Evolutionary conservation across 164 flowering plant species (phyloP).

Genomic region (Annona squamosa): DNA sequence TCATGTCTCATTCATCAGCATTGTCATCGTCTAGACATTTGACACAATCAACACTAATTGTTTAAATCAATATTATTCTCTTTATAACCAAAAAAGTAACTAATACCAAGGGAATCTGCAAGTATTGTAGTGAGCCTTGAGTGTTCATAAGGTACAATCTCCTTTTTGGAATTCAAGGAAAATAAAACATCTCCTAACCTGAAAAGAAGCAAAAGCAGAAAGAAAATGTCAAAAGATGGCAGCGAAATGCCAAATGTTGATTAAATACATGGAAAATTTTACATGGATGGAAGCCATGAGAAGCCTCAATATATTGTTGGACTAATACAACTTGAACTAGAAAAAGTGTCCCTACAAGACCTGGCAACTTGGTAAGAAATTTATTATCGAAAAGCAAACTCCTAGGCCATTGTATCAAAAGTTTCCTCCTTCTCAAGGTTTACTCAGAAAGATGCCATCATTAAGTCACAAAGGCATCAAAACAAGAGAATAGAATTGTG

Average conservation of each 20-base stretch:
- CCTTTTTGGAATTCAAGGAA: slow-evolving; percentile 79
- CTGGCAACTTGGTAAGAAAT: background rate
- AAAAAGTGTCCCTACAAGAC: background rate
- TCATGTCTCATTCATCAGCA: background rate
- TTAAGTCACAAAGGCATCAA: too few species aligned
- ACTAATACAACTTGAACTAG: background rate
- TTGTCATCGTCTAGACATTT: background rate
- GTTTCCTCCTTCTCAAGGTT: background rate
- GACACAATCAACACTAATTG: background rate
- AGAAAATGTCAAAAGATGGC: slow-evolving; percentile 1
- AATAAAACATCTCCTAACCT: slow-evolving; percentile 94
- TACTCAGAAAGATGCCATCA: background rate
- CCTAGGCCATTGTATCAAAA: background rate
- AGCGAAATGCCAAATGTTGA: background rate
- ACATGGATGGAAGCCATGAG: background rate
- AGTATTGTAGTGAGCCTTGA: slow-evolving; percentile 76
- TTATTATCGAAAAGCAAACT: background rate
- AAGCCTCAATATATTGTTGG: background rate
- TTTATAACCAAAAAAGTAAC: background rate
- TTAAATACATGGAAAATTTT: background rate
- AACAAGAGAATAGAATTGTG: too few species aligned
- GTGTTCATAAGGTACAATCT: slow-evolving; percentile 70
- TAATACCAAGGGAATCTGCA: slow-evolving; percentile 81
- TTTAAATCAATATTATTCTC: background rate
- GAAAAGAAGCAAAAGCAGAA: slow-evolving; percentile 7